Percentiles rank a stretch among this genome's conserved stretches.
Evolutionary conservation across 2,329 filamentous ascomycete species (phyloP).

Genomic region (Colletotrichum cuscutae): DNA sequence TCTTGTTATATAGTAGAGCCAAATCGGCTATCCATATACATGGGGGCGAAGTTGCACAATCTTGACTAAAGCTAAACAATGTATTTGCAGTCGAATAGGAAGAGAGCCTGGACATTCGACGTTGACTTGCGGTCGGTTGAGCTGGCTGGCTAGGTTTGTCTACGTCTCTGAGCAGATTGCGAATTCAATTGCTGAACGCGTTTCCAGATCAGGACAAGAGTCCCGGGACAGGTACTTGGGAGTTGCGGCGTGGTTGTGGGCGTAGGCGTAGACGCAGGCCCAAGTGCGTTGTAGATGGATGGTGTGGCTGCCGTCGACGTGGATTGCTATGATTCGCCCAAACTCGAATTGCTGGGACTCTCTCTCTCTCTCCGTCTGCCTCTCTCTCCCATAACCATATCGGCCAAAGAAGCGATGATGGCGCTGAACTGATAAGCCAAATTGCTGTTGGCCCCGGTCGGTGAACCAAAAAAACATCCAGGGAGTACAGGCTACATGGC

Average conservation of each 20-base stretch:
- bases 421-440: constrained; percentile 35
- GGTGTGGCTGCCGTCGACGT: constrained; percentile 36
- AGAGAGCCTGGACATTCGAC: neutral
- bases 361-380: neutral
- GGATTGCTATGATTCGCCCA: constrained; percentile 36
- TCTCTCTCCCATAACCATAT: constrained; percentile 16
- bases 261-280: constrained; percentile 18
- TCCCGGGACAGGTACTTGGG: neutral
- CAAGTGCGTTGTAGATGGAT: constrained; percentile 14
- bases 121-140: neutral
- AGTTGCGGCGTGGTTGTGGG: constrained; percentile 12
- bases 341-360: constrained; percentile 26
- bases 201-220: constrained; percentile 13
- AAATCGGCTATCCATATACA: neutral
- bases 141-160: neutral
- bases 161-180: neutral
- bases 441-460: constrained; percentile 30
- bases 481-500: constrained; percentile 16
- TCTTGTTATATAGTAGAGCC: neutral
- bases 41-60: neutral
- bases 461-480: neutral
- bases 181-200: constrained; percentile 5
- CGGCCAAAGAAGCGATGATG: constrained; percentile 23
- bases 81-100: neutral
- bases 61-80: neutral